Evolutionary conservation across 495 filamentous ascomycete species (phyloP), one percentile per base, ranked within the genome.

Genomic region (Aspergillus panamensis): DNA sequence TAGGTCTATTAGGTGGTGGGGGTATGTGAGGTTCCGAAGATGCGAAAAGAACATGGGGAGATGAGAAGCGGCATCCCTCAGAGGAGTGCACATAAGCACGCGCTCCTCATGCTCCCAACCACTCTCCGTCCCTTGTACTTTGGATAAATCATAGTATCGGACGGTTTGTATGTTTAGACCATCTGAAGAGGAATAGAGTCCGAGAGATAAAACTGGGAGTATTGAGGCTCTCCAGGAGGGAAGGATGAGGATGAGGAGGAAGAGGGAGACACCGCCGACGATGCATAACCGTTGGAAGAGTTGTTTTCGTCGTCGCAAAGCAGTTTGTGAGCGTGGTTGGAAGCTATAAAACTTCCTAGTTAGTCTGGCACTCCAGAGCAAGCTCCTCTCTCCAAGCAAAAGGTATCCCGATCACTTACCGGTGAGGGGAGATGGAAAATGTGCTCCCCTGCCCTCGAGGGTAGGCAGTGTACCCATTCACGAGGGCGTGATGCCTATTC

Each of bases 21-120:
- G 95, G 67, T 99, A 99, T 33, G 95, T 99, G 53, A 99, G 88
- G 73, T 97, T 99, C 47, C 82, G 85, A 42, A 99, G 83, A 70
- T 99, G 95, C 32, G 85, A 86, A 74, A 99, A 99, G 81, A 99
- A 97, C 94, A 99, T 96, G 42, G 89, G 87, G 6, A 99, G 77
- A 79, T 99, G 95, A 19, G 89, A 83, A 63, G 93, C 86, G 20
- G 95, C 95, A 71, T 99, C 95, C 66, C 95, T 85, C 47, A 99
- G 80, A 37, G 95, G 95, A 7, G 95, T 93, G 68, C 94, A 97
- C 68, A 99, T 85, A 43, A 99, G 80, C 62, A 99, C 94, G 51
- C 95, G 84, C 73, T 99, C 95, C 65, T 91, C 95, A 32, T 88
- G 80, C 68, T 96, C 92, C 94, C 94, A 97, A 10, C 94, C 94